Evolutionary conservation across 2,329 filamentous ascomycete species (phyloP).

Genomic region (Cylindrodendrum hubeiense): DNA sequence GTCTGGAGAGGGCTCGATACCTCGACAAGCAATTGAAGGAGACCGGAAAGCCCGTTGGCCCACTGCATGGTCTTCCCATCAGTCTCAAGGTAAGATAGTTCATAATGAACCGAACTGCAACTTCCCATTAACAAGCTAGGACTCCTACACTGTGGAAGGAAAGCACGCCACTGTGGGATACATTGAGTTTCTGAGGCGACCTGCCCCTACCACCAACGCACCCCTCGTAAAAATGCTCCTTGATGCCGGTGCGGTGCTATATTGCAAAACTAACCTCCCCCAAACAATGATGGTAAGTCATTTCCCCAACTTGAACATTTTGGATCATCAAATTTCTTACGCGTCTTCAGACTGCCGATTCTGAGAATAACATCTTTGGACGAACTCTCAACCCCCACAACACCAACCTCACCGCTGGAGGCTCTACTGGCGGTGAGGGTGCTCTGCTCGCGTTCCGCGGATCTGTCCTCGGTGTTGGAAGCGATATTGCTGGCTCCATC

Average conservation of each 20-base stretch:
- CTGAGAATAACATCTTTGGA: slow-evolving; percentile 55
- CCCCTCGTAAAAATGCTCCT: slow-evolving; percentile 42
- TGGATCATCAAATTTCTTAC: neutral
- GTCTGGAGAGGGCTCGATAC: slow-evolving; percentile 22
- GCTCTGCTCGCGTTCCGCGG: slow-evolving; percentile 39
- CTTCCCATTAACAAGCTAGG: slow-evolving; percentile 32
- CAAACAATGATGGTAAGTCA: slow-evolving; percentile 72
- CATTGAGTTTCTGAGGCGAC: slow-evolving; percentile 40
- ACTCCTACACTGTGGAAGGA: slow-evolving; percentile 39
- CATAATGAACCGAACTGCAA: accelerated
- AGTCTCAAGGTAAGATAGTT: slow-evolving; percentile 34
- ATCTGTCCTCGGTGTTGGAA: slow-evolving; percentile 41
- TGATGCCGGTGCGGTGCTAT: slow-evolving; percentile 44
- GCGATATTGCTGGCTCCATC: slow-evolving; percentile 59
- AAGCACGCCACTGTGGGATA: slow-evolving; percentile 42
- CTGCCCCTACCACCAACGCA: slow-evolving; percentile 34
- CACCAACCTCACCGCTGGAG: slow-evolving; percentile 49
- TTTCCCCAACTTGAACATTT: accelerated
- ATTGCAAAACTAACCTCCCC: slow-evolving; percentile 62
- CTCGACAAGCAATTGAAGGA: slow-evolving; percentile 36
- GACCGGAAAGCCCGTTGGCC: slow-evolving; percentile 37
- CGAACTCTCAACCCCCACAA: slow-evolving; percentile 44
- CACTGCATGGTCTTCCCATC: slow-evolving; percentile 38
- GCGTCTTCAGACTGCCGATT: slow-evolving; percentile 38
- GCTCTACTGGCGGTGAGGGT: slow-evolving; percentile 43